Evolutionary conservation across 768 basidiomycete genomes (phyloP), one percentile per base, ranked within the genome.

Genomic region (Mrakia hoshinonis): DNA sequence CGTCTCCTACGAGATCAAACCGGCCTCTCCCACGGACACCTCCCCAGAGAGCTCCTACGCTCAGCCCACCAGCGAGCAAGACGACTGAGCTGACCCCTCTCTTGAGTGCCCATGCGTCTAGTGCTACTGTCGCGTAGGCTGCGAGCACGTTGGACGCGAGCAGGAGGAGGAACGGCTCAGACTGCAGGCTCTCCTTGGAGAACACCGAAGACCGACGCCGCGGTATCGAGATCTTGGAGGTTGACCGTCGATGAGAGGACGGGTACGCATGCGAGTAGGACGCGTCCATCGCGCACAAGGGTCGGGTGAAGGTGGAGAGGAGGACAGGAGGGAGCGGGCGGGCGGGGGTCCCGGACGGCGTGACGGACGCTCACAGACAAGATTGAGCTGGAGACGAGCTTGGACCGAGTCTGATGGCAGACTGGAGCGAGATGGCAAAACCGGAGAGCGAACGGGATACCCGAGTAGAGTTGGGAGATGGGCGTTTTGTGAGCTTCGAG

Each of bases 191-290:
- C n/a, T 49, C 39, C 15, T 36, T 34, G 13, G 67, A 43, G 55
- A 38, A 51, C 26, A 51, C 24, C 12, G 15, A 24, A 15, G 67
- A 58, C 22, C 38, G 24, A 12, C 52, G 63, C 29, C n/a, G 65
- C 18, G 46, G 54, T 11, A 55, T 48, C 7, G 43, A n/a, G 18
- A 72, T 46, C 26, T 65, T 72, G 34, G 70, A 72, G 9, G 52
- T 58, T 1, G 70, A 72, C 46, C 70, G 52, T 13, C 70, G 52
- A 43, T 72, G 70, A 2, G 70, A 72, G 26, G 70, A 72, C 24
- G 70, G 70, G 43, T 70, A 70, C 15, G 69, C 69, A 31, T 62
- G 62, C 0, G 69, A 61, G 62, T 63, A 70, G 26, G 68, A 61
- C 22, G 64, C 18, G 47, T 66, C 64, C 69, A 70, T 70, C 36